Evolutionary conservation across 192 early-diverging fungal species (phyloP).

Genomic region (Coemansia sp.): DNA sequence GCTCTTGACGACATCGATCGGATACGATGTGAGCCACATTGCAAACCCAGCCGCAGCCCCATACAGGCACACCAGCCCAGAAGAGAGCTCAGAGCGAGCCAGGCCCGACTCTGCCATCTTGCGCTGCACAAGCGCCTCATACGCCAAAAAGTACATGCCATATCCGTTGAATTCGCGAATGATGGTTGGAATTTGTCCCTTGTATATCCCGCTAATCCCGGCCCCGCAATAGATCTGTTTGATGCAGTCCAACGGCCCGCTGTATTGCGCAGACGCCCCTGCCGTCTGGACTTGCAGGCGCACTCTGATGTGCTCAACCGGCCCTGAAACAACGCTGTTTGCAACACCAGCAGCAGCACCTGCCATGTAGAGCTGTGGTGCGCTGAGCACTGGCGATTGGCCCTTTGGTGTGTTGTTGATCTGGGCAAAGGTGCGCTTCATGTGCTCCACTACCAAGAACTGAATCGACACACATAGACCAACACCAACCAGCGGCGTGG

Average conservation of each 20-base stretch:
- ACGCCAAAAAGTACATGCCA: constrained; percentile 90
- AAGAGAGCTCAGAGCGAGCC: constrained; percentile 70
- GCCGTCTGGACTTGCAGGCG: constrained; percentile 91
- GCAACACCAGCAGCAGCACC: constrained; percentile 86
- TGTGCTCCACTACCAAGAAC: constrained; percentile 84
- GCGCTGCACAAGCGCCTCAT: constrained; percentile 86
- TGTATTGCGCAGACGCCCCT: constrained; percentile 56
- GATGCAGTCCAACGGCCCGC: constrained; percentile 84
- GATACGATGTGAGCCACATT: constrained; percentile 85
- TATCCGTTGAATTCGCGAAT: constrained; percentile 90
- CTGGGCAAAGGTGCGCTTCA: constrained; percentile 76
- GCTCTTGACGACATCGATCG: constrained; percentile 92
- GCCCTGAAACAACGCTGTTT: constrained; percentile 86
- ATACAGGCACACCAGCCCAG: constrained; percentile 74
- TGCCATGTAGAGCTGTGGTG: constrained; percentile 79
- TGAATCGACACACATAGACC: constrained; percentile 98
- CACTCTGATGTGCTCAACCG: constrained; percentile 95
- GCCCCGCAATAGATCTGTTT: constrained; percentile 73
- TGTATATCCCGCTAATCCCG: constrained; percentile 83
- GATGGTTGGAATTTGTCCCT: constrained; percentile 85
- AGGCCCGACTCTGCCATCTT: constrained; percentile 62
- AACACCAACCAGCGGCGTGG: constrained; percentile 90
- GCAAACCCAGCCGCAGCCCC: constrained; percentile 85
- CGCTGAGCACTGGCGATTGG: constrained; percentile 58
- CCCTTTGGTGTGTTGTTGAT: constrained; percentile 58